Evolutionary conservation across 805 yeast genomes (phyloP).

Genomic region (Saccharomycopsis sp.): DNA sequence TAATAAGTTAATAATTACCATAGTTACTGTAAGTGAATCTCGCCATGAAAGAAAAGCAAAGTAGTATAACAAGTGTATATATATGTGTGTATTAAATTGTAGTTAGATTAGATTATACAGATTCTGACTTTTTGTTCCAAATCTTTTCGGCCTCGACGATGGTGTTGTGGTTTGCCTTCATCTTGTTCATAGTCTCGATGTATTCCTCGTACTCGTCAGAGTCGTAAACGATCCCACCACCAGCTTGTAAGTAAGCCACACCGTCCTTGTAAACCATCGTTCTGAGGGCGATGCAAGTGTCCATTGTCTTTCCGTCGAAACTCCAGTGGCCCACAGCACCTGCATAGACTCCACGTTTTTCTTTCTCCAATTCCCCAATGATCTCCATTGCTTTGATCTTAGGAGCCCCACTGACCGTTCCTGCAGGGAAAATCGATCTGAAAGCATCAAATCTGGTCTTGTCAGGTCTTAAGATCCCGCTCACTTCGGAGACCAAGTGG

Average conservation of each 20-base stretch:
- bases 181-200: slow-evolving; percentile 93
- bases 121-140: slow-evolving; percentile 34
- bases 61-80: not conserved
- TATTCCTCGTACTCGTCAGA: slow-evolving; percentile 95
- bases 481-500: slow-evolving; percentile 92
- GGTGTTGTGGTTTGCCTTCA: slow-evolving; percentile 87
- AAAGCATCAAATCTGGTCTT: slow-evolving; percentile 94
- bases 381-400: slow-evolving; percentile 95
- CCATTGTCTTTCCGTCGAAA: slow-evolving; percentile 90
- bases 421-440: slow-evolving; percentile 97
- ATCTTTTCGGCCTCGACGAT: slow-evolving; percentile 85
- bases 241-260: slow-evolving; percentile 90
- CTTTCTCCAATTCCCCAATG: slow-evolving; percentile 81
- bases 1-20: not conserved
- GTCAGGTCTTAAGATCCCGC: slow-evolving; percentile 79
- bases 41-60: not conserved
- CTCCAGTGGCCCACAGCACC: slow-evolving; percentile 99
- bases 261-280: slow-evolving; percentile 95
- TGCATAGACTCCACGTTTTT: slow-evolving; percentile 94
- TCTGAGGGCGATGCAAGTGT: slow-evolving; percentile 94
- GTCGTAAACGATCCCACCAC: slow-evolving; percentile 97
- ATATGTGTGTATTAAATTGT: not conserved
- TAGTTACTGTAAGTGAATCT: not conserved
- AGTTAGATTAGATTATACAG: not conserved
- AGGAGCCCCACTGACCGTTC: slow-evolving; percentile 98